Conservation (phyloP, 495 filamentous ascomycete genomes). For the Hypoxylon rickii region DNA sequence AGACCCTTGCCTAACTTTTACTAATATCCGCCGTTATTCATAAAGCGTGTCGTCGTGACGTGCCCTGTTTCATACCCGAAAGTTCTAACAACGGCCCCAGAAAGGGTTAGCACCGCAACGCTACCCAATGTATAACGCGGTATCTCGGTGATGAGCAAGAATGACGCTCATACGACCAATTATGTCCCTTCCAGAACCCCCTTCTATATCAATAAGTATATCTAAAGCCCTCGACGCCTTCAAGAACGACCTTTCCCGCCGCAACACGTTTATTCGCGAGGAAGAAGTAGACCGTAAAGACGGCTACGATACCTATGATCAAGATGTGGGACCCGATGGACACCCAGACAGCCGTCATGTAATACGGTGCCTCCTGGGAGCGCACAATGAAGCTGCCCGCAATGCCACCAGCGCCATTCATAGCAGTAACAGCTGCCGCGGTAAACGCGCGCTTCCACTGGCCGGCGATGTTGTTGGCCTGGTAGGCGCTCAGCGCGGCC, state of each 20-base stretch:
- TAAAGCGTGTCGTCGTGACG: not conserved
- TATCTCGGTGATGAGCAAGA: too few species aligned
- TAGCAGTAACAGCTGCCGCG: constrained; percentile 68
- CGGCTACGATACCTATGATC: constrained; percentile 64
- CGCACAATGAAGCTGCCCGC: constrained; percentile 77
- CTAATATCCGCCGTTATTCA: constrained; percentile 1
- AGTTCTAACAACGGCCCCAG: not conserved
- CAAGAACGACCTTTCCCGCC: constrained; percentile 54
- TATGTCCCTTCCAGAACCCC: not conserved
- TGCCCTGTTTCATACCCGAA: not conserved
- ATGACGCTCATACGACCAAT: not conserved
- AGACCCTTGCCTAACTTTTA: not conserved
- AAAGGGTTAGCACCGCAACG: too few species aligned
- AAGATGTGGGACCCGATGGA: constrained; percentile 73
- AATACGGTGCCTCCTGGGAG: constrained; percentile 67
- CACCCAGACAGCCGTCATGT: constrained; percentile 73
- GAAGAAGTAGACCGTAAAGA: constrained; percentile 67
- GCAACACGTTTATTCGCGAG: constrained; percentile 59
- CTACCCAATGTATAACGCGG: too few species aligned
- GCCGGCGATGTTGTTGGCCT: constrained; percentile 68
- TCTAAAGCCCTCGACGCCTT: constrained; percentile 59
- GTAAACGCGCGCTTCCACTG: constrained; percentile 81
- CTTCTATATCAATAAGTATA: constrained; percentile 53
- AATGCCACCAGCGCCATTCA: constrained; percentile 76
- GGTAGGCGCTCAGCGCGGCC: constrained; percentile 76